Base-by-base conservation (phyloP, 306 rosid species). In the Prunus dulcis region DNA sequence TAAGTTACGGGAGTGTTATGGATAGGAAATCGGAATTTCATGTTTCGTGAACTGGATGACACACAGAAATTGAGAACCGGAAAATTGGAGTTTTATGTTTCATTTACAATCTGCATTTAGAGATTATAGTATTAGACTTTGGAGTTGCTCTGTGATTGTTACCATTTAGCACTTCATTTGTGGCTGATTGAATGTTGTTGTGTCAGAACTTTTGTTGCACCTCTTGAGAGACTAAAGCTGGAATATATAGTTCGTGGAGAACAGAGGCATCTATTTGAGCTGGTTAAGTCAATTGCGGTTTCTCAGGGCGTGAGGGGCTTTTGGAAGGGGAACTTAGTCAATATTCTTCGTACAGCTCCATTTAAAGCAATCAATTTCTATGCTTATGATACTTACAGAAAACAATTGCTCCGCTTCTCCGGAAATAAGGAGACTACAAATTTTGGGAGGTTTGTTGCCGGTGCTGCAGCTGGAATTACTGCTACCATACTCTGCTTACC, bases 141-240 rank as follows among this genome's bases (percentile, higher is more conserved):
- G 10, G 58, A 58, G 22, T 56, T 56, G 19, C 17, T 22, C 25
- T 69, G 47, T 69, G 55, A 41, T 41, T 43, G 19, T 34, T 56
- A 38, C 15, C 22, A 20, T 75, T 23, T 46, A 38, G 74, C 13
- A 52, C 25, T 15, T 57, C 20, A 2, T 67, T 45, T 64, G 58
- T 47, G 12, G 75, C 65, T 38, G 22, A 67, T 45, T 63, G 80
- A 58, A 9, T 58, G 50, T 66, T 78, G 49, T 65, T 73, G 30
- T 76, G 57, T 67, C 88, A 95, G 99, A 84, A 95, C 99, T 64
- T 90, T 89, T 77, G 96, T 95, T 55, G 99, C 99, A 2, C 99
- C 99, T 3, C 97, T 95, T 45, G 99, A 95, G 86, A 90, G 99
- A 78, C 93, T 95, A 18, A 95, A 95, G 96, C 87, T 95, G 90